Conservation (phyloP, 495 filamentous ascomycete species). For the Staphylotrichum longicolle region DNA sequence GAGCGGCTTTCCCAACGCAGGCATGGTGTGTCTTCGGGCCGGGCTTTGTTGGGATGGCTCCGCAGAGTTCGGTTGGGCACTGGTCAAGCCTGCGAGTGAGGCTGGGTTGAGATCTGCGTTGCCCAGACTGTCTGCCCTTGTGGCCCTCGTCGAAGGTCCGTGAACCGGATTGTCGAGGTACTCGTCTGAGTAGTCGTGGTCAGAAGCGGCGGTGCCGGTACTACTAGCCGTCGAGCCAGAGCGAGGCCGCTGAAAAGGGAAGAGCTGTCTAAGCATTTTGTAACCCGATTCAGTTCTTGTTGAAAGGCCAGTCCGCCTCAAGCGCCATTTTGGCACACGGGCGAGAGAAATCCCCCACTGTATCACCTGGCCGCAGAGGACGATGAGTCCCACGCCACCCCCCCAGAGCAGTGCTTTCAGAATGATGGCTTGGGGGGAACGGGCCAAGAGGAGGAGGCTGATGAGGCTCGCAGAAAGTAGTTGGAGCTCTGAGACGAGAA, state of each 20-base stretch:
- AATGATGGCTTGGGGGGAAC: constrained; percentile 81
- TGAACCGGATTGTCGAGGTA: constrained; percentile 11
- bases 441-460: constrained; percentile 73
- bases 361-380: constrained; percentile 72
- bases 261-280: constrained; percentile 30
- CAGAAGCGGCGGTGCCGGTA: constrained; percentile 13
- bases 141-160: background rate
- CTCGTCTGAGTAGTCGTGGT: constrained; percentile 27
- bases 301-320: constrained; percentile 52
- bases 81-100: background rate
- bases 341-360: constrained; percentile 83
- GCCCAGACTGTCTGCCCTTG: constrained; percentile 17
- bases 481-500: constrained; percentile 82
- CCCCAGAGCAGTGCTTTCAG: constrained; percentile 82
- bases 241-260: constrained; percentile 33
- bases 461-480: constrained; percentile 79
- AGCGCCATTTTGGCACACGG: constrained; percentile 87
- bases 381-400: constrained; percentile 73
- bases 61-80: constrained; percentile 22
- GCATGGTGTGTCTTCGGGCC: constrained; percentile 54
- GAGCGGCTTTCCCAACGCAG: constrained; percentile 35
- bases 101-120: constrained; percentile 17
- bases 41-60: constrained; percentile 23
- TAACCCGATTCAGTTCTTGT: constrained; percentile 27
- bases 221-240: constrained; percentile 24